Percentiles rank a stretch among this genome's conserved stretches.
Evolutionary conservation across 2,329 filamentous ascomycete species (phyloP).

Genomic region (Curvularia spicifera): DNA sequence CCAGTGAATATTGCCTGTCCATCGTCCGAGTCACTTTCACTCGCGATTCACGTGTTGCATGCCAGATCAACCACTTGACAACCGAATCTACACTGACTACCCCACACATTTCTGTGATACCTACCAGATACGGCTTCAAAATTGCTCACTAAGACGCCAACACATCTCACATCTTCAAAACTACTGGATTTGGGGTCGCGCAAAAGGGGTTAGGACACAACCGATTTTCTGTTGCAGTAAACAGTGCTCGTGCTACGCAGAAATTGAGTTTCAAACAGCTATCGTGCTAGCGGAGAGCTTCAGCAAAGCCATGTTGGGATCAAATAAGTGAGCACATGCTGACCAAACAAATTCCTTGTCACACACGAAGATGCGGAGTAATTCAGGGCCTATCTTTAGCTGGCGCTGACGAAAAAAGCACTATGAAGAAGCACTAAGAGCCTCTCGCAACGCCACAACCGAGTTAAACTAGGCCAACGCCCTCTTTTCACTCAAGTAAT

Average conservation of each 20-base stretch:
- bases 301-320: background rate
- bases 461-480: no score
- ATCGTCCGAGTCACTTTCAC: background rate
- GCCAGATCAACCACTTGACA: background rate
- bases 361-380: background rate
- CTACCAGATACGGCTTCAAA: background rate
- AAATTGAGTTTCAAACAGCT: background rate
- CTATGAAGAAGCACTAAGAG: no score
- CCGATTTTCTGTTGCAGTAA: background rate
- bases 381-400: no score
- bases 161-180: background rate
- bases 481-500: no score
- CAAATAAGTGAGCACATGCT: background rate
- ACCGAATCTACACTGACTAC: background rate
- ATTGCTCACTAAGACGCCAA: background rate
- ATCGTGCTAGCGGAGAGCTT: background rate
- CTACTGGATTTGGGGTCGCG: background rate
- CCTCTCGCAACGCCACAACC: no score
- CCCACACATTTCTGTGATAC: background rate
- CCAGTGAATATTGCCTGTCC: background rate
- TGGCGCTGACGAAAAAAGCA: no score
- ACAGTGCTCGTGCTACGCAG: background rate
- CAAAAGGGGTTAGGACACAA: background rate
- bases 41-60: background rate
- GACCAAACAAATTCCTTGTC: background rate